These are phyloP conservation scores for Ceriops tagal DNA, from an alignment of 345 rosid genomes.

Conservation along the genomic window DNA sequence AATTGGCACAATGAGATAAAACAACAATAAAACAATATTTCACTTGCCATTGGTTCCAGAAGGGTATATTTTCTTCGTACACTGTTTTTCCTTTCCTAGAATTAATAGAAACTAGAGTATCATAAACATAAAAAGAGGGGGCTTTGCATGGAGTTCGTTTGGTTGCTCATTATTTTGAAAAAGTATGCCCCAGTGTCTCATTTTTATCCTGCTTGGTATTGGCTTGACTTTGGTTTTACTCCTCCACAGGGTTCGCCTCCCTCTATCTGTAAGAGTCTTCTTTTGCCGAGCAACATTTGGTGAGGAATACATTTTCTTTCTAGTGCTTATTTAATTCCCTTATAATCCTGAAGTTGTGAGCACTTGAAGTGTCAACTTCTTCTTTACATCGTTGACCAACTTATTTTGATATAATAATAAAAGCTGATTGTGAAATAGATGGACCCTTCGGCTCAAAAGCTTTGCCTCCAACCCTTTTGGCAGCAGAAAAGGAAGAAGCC, in stretches of 20 bases:
- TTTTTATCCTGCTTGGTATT: not conserved
- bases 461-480: conserved; percentile 54
- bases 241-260: conserved; percentile 25
- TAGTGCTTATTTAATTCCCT: not conserved
- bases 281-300: conserved; percentile 39
- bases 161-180: not conserved
- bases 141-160: too few relatives aligned
- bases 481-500: conserved; percentile 91
- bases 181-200: not conserved
- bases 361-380: conserved; percentile 4
- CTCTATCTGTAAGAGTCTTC: conserved; percentile 28
- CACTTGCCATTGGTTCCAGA: too few relatives aligned
- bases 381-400: conserved; percentile 6
- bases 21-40: too few relatives aligned
- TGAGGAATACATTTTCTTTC: conserved; percentile 8
- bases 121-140: too few relatives aligned
- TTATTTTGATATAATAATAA: conserved; percentile 10
- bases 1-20: too few relatives aligned
- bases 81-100: too few relatives aligned
- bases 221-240: not conserved
- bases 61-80: too few relatives aligned
- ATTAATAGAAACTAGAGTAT: too few relatives aligned
- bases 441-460: conserved; percentile 48
- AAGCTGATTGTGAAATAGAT: conserved; percentile 51
- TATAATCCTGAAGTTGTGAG: not conserved